phyloP scores from a whole-genome alignment of 148 eudicot genomes.

The Tetragonia tetragonoides region DNA sequence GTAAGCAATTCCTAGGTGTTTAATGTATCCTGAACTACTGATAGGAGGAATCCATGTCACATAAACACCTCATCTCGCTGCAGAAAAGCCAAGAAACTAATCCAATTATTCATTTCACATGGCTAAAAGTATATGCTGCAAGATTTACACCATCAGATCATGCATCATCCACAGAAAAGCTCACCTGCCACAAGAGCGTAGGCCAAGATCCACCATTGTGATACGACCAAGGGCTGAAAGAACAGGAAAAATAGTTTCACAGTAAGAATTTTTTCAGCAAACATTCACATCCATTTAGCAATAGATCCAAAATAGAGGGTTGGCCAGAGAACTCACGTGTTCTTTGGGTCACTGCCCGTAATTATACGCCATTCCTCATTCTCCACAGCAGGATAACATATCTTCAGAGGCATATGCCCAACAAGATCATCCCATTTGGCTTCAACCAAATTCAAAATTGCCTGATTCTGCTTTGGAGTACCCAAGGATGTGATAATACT shows the following conservation, averaged over 20 bases:
- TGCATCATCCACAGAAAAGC: slow-evolving; percentile 10
- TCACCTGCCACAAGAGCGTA: slow-evolving; percentile 93
- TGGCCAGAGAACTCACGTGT: slow-evolving; percentile 59
- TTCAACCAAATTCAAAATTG: slow-evolving; percentile 69
- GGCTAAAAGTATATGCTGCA: neutral
- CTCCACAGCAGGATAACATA: slow-evolving; percentile 86
- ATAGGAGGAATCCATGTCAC: neutral
- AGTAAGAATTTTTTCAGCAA: slow-evolving; percentile 3
- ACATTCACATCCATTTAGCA: neutral
- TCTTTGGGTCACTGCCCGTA: slow-evolving; percentile 95
- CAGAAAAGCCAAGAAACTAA: neutral
- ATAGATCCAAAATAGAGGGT: neutral
- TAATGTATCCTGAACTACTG: neutral
- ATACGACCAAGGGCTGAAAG: slow-evolving; percentile 90
- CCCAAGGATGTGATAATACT: slow-evolving; percentile 80
- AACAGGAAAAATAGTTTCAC: neutral
- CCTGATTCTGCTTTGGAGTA: slow-evolving; percentile 86
- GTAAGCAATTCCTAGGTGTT: neutral
- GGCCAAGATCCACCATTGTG: slow-evolving; percentile 99
- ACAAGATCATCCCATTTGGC: slow-evolving; percentile 90
- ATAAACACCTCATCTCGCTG: neutral
- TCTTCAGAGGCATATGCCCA: slow-evolving; percentile 85
- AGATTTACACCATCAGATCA: neutral
- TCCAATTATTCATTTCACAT: neutral
- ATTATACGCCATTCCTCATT: slow-evolving; percentile 90